Evolutionary conservation across 208 protist genomes (phyloP).

Genomic region (Trypanosoma mega): DNA sequence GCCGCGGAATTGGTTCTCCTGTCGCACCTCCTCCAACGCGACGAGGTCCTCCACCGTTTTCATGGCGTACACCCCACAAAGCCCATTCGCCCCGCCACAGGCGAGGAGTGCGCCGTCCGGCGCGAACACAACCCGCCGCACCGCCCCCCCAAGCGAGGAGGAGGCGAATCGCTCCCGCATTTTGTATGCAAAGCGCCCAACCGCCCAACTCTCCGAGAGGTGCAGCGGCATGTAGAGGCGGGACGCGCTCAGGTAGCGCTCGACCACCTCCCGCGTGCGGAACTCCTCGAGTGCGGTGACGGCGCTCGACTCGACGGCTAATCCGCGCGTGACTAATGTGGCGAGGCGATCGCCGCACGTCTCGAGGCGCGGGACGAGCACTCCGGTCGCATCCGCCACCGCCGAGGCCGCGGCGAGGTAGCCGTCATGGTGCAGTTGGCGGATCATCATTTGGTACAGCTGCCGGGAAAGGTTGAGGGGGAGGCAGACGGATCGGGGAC

Average conservation of each 20-base stretch:
- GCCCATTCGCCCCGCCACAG: constrained; percentile 64
- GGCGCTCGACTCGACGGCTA: constrained; percentile 45
- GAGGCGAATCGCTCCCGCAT: constrained; percentile 73
- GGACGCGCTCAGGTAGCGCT: constrained; percentile 69
- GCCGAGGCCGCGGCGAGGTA: constrained; percentile 65
- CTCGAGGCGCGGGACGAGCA: constrained; percentile 52
- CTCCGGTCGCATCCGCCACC: constrained; percentile 73
- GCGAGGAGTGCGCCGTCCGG: constrained; percentile 64
- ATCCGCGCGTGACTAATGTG: constrained; percentile 43
- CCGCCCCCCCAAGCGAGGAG: constrained; percentile 60
- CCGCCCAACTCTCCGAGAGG: constrained; percentile 45
- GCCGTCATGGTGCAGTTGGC: constrained; percentile 83
- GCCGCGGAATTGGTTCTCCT: constrained; percentile 47
- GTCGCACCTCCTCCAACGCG: constrained; percentile 58
- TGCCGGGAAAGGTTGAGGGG: constrained; percentile 45
- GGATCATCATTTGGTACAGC: constrained; percentile 77
- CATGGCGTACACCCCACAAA: constrained; percentile 65
- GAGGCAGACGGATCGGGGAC: constrained; percentile 44
- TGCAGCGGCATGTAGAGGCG: constrained; percentile 72
- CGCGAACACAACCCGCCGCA: constrained; percentile 68
- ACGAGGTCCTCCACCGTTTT: constrained; percentile 72
- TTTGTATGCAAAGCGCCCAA: constrained; percentile 47
- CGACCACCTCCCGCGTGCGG: constrained; percentile 53
- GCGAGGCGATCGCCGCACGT: constrained; percentile 41
- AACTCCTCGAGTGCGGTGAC: constrained; percentile 38